phyloP scores from a whole-genome alignment of 345 rosid genomes.

The Ceriops decandra region DNA sequence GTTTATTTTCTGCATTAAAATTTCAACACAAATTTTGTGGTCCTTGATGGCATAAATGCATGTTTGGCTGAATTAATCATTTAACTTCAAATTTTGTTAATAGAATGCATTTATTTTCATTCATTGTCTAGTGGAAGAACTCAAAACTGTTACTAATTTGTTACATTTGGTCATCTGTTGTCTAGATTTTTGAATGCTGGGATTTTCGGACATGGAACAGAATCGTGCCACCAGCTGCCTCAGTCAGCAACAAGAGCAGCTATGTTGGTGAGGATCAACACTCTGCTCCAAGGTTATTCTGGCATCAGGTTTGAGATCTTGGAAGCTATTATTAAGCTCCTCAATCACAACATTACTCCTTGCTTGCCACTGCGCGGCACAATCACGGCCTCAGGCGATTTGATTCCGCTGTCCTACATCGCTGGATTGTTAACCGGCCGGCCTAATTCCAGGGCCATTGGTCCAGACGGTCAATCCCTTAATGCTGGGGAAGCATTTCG shows the following conservation, averaged over 20 bases:
- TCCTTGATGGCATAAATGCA: no score
- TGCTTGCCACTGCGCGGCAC: slow-evolving; percentile 25
- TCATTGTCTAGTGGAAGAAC: not conserved
- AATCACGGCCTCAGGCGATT: slow-evolving; percentile 27
- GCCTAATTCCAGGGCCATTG: slow-evolving; percentile 25
- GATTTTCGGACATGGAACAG: slow-evolving; percentile 23
- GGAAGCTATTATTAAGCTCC: slow-evolving; percentile 27
- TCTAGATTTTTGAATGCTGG: slow-evolving; percentile 33
- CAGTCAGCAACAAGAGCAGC: slow-evolving; percentile 26
- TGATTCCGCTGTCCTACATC: slow-evolving; percentile 25
- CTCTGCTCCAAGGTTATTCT: slow-evolving; percentile 30
- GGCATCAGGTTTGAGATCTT: slow-evolving; percentile 30
- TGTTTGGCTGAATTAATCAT: no score
- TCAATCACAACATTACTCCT: slow-evolving; percentile 26
- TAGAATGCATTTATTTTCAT: not conserved
- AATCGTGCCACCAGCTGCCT: slow-evolving; percentile 25
- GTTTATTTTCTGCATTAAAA: no score
- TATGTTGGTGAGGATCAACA: slow-evolving; percentile 31
- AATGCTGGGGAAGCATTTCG: slow-evolving; percentile 15
- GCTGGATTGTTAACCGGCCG: slow-evolving; percentile 25
- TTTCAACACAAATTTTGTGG: no score
- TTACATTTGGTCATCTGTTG: not conserved
- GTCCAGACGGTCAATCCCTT: slow-evolving; percentile 17
- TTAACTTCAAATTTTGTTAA: no score
- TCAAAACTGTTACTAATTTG: not conserved